Evolutionary conservation across 768 basidiomycete genomes (phyloP).

Genomic region (Mycena alexandri): DNA sequence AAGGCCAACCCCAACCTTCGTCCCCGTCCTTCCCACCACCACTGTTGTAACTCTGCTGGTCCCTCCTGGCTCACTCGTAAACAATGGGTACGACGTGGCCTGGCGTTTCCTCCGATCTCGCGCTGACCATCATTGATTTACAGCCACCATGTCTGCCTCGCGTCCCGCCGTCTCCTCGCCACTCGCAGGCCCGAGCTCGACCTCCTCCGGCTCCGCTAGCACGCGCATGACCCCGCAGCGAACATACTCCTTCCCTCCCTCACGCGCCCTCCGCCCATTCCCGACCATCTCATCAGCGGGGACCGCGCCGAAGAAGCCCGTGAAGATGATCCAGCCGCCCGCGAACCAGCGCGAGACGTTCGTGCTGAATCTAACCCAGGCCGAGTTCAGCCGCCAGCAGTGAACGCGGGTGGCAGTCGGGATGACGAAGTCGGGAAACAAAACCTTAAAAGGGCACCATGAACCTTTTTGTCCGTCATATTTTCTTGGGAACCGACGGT

Average conservation of each 20-base stretch:
- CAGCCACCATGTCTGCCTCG: slow-evolving; percentile 61
- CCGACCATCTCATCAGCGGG: slow-evolving; percentile 64
- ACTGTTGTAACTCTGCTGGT: slow-evolving; percentile 12
- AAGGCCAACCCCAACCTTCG: background rate
- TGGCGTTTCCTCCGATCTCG: background rate
- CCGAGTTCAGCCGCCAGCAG: slow-evolving; percentile 78
- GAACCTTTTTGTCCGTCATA: slow-evolving; percentile 1
- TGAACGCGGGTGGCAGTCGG: slow-evolving; percentile 1
- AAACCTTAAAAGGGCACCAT: background rate
- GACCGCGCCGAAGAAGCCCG: slow-evolving; percentile 58
- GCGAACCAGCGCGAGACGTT: slow-evolving; percentile 78
- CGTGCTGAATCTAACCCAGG: slow-evolving; percentile 85
- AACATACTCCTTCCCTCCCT: slow-evolving; percentile 71
- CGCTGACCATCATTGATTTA: slow-evolving; percentile 2
- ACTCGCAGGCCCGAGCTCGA: slow-evolving; percentile 60
- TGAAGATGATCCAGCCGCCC: slow-evolving; percentile 86
- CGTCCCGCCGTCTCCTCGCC: slow-evolving; percentile 74
- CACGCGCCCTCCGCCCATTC: slow-evolving; percentile 85
- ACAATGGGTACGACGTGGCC: slow-evolving; percentile 30
- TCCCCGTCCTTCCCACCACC: background rate
- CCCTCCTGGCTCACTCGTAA: background rate
- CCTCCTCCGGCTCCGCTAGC: slow-evolving; percentile 39
- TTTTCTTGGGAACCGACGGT: slow-evolving; percentile 19
- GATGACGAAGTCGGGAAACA: slow-evolving; percentile 10
- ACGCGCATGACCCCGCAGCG: slow-evolving; percentile 57